Base-by-base conservation (phyloP, 768 basidiomycete genomes). In the Boletus eberwhitei region DNA sequence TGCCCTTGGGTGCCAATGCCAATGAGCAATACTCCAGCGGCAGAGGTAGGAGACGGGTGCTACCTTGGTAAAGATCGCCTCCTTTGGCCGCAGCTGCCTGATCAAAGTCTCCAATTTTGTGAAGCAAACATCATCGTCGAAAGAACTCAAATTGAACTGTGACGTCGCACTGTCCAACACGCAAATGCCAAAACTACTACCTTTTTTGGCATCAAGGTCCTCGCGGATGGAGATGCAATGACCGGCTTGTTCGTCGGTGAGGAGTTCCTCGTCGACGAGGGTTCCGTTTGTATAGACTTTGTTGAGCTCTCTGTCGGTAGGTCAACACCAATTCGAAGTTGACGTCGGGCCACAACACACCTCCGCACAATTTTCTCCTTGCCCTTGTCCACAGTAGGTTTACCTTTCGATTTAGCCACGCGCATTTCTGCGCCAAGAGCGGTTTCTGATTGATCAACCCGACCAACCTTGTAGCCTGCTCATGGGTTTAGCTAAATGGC, bases 201-300 rank as follows among this genome's bases (percentile, higher is more conserved):
- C 75, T 36, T 64, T 65, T 41, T 64, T 65, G 19, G 50, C 46
- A 31, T 64, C 59, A 19, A 67, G 60, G 26, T 71, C 76, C 64
- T 92, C 90, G 8, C 86, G 87, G 67, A 99, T 85, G 9, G 91
- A 87, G 26, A 98, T 83, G 66, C 96, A 98, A 66, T 99, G 97
- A 5, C 91, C 93, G 0, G 93, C 91, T 71, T 98, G 89, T 57
- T 98, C 97, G 54, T 97, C 92, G 1, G 82, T 87, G 32, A 98
- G 78, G 52, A 96, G 85, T 43, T 88, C 85, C 12, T 86, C 85
- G 61, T 99, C 97, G 44, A 98, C 88, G 24, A 98, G 85, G 0
- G 97, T 99, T 3, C 97, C 97, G 48, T 92, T 92, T 0, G 97
- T 99, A 67, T 95, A 90, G 41, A 99, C 93, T 75, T 95, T 96